A percentile compares a stretch with the other conserved stretches of the same genome.
Evolutionary conservation across 2,329 filamentous ascomycete genomes (phyloP).

Genomic region (Exserohilum rostratum): DNA sequence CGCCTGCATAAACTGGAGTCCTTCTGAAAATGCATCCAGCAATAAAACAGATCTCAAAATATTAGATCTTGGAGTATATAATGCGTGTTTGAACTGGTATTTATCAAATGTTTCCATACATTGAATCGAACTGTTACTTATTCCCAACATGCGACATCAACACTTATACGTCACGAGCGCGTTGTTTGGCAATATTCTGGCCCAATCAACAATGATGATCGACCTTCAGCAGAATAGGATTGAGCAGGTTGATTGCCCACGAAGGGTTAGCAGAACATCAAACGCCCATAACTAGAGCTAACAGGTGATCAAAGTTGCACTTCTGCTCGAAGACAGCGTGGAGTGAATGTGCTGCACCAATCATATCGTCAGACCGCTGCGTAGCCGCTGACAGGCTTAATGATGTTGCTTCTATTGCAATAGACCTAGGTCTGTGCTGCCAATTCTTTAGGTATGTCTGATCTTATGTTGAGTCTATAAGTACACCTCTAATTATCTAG

Average conservation of each 20-base stretch:
- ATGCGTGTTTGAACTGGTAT: not conserved
- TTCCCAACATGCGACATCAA: slow-evolving; percentile 4
- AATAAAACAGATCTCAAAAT: not conserved
- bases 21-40: not conserved
- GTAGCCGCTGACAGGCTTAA: slow-evolving; percentile 10
- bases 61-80: not conserved
- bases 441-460: slow-evolving; percentile 11
- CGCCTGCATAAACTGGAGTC: not conserved
- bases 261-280: slow-evolving; percentile 13
- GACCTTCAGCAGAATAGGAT: slow-evolving; percentile 12
- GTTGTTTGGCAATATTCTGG: slow-evolving; percentile 1
- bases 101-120: not conserved
- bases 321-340: slow-evolving; percentile 8
- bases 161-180: not conserved
- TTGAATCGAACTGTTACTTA: not conserved
- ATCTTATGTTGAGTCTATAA: not conserved
- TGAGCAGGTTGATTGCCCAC: slow-evolving; percentile 7
- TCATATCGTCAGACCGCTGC: slow-evolving; percentile 9
- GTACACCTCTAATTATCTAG: slow-evolving; percentile 7
- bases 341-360: slow-evolving; percentile 10
- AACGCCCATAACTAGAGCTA: not conserved
- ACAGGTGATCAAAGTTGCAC: slow-evolving; percentile 5
- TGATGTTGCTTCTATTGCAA: slow-evolving; percentile 10
- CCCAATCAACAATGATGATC: slow-evolving; percentile 8
- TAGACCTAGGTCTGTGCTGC: slow-evolving; percentile 8